Conservation (phyloP, 768 basidiomycete species). For the Boletus rubescentipes region DNA sequence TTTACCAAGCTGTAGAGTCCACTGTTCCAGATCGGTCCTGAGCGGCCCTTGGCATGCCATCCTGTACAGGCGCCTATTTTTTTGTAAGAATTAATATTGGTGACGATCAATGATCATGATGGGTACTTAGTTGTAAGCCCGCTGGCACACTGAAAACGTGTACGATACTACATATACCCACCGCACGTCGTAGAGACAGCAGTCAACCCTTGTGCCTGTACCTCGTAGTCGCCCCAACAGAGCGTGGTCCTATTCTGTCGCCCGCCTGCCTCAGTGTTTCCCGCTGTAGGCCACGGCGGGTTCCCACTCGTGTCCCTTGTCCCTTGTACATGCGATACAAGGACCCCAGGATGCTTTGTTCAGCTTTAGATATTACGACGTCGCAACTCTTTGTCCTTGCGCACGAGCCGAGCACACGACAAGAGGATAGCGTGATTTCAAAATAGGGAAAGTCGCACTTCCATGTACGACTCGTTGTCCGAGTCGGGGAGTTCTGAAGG, state of each 20-base stretch:
- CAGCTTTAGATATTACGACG: background rate
- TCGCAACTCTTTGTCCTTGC: background rate
- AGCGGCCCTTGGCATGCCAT: constrained; percentile 13
- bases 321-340: background rate
- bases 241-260: no score
- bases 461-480: background rate
- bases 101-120: background rate
- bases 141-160: no score
- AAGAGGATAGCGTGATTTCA: background rate
- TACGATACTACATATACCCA: no score
- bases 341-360: background rate
- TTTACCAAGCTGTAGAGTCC: constrained; percentile 27
- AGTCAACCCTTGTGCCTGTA: no score
- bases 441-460: background rate
- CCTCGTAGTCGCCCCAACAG: no score
- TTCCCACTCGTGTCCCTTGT: background rate
- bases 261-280: no score
- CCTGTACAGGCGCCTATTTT: constrained; percentile 25
- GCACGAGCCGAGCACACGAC: constrained; percentile 9
- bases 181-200: no score
- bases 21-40: background rate
- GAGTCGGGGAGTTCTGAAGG: background rate
- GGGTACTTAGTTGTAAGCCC: background rate
- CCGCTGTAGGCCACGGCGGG: no score
- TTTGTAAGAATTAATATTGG: background rate